phyloP scores from a whole-genome alignment of 495 filamentous ascomycete genomes.

The Hypomontagnella monticulosa region DNA sequence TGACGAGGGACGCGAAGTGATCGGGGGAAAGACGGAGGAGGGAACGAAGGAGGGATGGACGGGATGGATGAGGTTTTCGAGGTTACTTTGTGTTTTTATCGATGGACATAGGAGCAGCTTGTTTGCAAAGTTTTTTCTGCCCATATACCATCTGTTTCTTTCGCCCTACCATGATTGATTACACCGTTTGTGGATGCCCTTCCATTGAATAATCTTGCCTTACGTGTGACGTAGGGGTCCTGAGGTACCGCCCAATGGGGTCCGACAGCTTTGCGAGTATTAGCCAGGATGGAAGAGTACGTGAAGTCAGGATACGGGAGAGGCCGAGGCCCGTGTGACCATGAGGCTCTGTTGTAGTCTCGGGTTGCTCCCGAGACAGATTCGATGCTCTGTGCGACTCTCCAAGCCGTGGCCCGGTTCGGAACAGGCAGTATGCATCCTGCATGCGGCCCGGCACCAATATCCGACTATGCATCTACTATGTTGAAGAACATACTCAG shows the following conservation, averaged over 20 bases:
- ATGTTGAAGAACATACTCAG: too few species aligned
- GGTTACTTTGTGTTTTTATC: slow-evolving; percentile 9
- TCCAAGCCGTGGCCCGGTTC: too few species aligned
- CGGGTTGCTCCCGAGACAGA: slow-evolving; percentile 30
- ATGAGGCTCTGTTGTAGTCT: slow-evolving; percentile 32
- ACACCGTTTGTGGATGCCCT: slow-evolving; percentile 2
- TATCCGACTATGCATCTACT: too few species aligned
- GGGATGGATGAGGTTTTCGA: too few species aligned
- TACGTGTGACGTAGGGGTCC: background rate
- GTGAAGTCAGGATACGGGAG: too few species aligned
- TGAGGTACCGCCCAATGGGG: too few species aligned
- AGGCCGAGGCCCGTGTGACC: background rate
- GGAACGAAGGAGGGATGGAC: background rate
- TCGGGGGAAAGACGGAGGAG: background rate
- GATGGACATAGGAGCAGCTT: slow-evolving; percentile 36
- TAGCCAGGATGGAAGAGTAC: too few species aligned
- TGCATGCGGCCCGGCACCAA: too few species aligned
- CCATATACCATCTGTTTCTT: slow-evolving; percentile 14
- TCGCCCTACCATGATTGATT: slow-evolving; percentile 19
- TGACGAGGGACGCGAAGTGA: background rate
- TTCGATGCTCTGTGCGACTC: slow-evolving; percentile 5
- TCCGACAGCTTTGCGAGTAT: background rate
- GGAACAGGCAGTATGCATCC: too few species aligned
- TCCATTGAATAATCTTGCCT: background rate
- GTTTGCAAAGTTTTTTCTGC: slow-evolving; percentile 23